phyloP scores from a whole-genome alignment of 78 protist genomes.

The Tieghemostelium lacteum region DNA sequence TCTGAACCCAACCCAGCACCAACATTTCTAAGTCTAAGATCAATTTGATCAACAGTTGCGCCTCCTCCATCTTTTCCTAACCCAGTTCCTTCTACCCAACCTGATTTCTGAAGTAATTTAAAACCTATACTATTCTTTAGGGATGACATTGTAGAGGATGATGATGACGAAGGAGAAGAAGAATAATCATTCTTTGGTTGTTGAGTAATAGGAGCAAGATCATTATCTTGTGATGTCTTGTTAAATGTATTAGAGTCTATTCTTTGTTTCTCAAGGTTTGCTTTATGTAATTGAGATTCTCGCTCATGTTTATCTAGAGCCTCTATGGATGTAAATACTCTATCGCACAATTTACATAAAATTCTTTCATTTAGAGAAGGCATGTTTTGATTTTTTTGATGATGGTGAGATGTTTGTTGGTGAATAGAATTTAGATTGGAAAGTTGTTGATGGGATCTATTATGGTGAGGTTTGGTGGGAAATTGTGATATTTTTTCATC shows the following conservation, averaged over 20 bases:
- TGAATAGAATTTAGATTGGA: not conserved
- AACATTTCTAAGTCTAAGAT: slow-evolving; percentile 11
- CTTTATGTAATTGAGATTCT: slow-evolving; percentile 62
- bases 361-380: not conserved
- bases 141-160: slow-evolving; percentile 19
- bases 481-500: not conserved
- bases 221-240: too few relatives aligned
- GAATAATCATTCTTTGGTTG: too few relatives aligned
- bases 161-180: not conserved
- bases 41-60: slow-evolving; percentile 16
- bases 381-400: not conserved
- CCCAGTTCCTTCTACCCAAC: slow-evolving; percentile 49
- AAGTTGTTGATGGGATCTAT: not conserved
- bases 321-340: slow-evolving; percentile 37
- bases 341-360: slow-evolving; percentile 47
- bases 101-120: slow-evolving; percentile 52
- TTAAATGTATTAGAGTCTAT: too few relatives aligned
- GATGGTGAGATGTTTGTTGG: not conserved
- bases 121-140: slow-evolving; percentile 64
- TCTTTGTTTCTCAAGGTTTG: too few relatives aligned
- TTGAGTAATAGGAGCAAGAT: too few relatives aligned
- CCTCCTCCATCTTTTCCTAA: slow-evolving; percentile 23
- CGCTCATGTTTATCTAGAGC: slow-evolving; percentile 55
- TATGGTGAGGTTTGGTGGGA: too few relatives aligned
- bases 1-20: slow-evolving; percentile 52